phyloP scores from a whole-genome alignment of 371 early-diverging fungal species.

The Mucor indicus region DNA sequence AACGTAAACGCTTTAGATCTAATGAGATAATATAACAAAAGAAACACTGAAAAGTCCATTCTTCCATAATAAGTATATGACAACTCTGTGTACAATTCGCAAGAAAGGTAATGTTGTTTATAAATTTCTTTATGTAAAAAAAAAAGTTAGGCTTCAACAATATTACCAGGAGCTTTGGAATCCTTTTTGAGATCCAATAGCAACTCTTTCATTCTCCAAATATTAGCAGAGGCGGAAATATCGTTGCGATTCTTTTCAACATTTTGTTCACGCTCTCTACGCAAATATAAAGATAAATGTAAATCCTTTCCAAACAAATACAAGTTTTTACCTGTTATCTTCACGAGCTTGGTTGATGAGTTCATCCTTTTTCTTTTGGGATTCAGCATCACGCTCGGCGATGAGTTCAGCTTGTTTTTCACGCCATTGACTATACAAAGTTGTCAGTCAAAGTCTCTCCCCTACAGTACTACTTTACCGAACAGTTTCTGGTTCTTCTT shows the following conservation, averaged over 20 bases:
- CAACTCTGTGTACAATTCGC: too few species aligned
- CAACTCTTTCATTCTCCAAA: constrained; percentile 87
- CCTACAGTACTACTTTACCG: constrained; percentile 32
- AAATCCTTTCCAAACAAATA: not conserved
- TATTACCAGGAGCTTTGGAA: constrained; percentile 73
- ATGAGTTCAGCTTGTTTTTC: constrained; percentile 71
- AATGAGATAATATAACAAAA: too few species aligned
- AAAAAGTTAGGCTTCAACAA: constrained; percentile 33
- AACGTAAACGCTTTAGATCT: too few species aligned
- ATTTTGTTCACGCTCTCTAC: constrained; percentile 53
- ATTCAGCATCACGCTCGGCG: constrained; percentile 73
- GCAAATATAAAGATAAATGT: not conserved
- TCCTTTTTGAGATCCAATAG: constrained; percentile 79
- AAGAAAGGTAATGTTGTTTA: not conserved
- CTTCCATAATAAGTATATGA: too few species aligned
- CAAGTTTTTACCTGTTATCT: constrained; percentile 62
- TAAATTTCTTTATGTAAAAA: not conserved
- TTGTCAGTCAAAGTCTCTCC: too few species aligned
- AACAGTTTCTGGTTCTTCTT: constrained; percentile 59
- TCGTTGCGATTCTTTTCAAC: constrained; percentile 57
- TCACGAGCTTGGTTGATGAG: constrained; percentile 73
- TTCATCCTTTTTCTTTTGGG: constrained; percentile 68
- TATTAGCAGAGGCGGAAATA: constrained; percentile 56
- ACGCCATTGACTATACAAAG: constrained; percentile 74
- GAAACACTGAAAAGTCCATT: too few species aligned